Conservation (phyloP, 2,329 filamentous ascomycete species). For the Calonectria henricotiae region DNA sequence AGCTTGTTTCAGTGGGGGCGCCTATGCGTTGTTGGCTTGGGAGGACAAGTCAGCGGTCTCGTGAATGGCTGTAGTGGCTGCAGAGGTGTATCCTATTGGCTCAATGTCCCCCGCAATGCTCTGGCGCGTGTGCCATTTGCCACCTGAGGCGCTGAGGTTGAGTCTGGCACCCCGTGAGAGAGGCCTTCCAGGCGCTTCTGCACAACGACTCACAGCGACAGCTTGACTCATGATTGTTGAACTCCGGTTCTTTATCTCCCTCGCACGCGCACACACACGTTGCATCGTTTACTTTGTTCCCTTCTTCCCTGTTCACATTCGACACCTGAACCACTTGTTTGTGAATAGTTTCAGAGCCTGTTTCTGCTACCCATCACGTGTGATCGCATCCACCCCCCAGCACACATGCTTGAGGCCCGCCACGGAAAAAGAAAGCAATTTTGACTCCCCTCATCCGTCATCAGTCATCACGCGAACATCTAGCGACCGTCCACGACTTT, state of each 20-base stretch:
- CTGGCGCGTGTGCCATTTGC: constrained; percentile 16
- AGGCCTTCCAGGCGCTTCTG: constrained; percentile 14
- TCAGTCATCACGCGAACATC: neutral
- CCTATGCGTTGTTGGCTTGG: constrained; percentile 6
- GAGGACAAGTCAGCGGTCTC: neutral
- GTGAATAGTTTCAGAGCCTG: constrained; percentile 9
- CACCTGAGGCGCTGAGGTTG: constrained; percentile 31
- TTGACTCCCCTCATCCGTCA: neutral
- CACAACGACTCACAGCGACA: constrained; percentile 2
- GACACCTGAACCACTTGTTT: neutral
- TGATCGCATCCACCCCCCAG: neutral
- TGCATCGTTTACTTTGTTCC: neutral
- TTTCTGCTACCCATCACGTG: constrained; percentile 17
- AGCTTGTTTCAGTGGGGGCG: constrained; percentile 27
- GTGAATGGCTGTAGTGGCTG: constrained; percentile 22
- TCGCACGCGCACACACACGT: neutral
- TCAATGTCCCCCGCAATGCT: neutral
- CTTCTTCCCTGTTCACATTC: neutral
- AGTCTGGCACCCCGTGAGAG: constrained; percentile 5
- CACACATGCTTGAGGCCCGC: neutral
- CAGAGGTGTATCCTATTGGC: constrained; percentile 29
- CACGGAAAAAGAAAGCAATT: neutral
- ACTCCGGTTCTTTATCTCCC: constrained; percentile 16
- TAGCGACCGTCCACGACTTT: neutral
- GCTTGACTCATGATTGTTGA: constrained; percentile 28